A percentile compares a stretch with the other conserved stretches of the same genome.
Conservation (phyloP, 2,329 filamentous ascomycete genomes). For the Trichoderma pleuroti region DNA sequence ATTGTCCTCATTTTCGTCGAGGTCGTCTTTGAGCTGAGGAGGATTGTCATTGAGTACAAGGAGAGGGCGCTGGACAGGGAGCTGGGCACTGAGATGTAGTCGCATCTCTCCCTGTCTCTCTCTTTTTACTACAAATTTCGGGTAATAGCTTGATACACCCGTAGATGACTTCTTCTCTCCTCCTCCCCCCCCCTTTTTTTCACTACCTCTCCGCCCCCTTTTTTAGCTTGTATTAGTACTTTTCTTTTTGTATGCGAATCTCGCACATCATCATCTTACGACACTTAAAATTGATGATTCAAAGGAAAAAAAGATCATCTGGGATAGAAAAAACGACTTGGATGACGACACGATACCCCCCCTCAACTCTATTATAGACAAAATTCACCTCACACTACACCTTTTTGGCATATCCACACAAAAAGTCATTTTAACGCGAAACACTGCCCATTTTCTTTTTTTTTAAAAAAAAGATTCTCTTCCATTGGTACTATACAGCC, state of each 20-base stretch:
- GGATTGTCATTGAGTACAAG: slow-evolving; percentile 63
- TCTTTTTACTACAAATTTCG: neutral
- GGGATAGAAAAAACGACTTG: neutral
- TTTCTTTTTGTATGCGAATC: neutral
- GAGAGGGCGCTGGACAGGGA: slow-evolving; percentile 34
- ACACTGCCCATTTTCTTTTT: neutral
- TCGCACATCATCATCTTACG: neutral
- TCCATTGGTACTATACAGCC: neutral
- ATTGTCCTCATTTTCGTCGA: slow-evolving; percentile 91
- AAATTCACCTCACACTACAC: neutral
- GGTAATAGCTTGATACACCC: neutral
- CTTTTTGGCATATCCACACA: neutral
- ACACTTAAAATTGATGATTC: neutral
- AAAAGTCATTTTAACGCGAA: neutral
- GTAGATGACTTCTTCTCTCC: neutral
- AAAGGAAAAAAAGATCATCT: neutral
- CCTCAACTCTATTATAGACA: slow-evolving; percentile 13
- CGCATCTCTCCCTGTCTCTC: neutral
- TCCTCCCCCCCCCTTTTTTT: neutral
- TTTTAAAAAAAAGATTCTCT: neutral
- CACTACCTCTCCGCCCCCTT: neutral
- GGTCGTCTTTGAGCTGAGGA: slow-evolving; percentile 78
- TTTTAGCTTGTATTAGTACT: neutral
- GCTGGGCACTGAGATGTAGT: slow-evolving; percentile 1
- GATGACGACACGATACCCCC: slow-evolving; percentile 6